Evolutionary conservation across 441 rosid species (phyloP).

Genomic region (Monsonia emarginata): DNA sequence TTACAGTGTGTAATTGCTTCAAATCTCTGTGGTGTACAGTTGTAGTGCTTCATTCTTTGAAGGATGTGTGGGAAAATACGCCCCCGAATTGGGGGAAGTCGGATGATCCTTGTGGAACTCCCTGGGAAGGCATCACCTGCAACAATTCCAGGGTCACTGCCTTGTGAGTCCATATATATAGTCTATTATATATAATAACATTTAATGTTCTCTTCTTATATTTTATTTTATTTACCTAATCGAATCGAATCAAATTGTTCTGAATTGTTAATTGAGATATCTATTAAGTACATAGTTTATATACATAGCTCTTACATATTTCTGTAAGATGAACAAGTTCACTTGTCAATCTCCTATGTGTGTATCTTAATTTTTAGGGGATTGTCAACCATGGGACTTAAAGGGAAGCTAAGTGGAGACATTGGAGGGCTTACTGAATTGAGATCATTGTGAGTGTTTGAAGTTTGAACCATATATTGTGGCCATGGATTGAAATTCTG

Average conservation of each 20-base stretch:
- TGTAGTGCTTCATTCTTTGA: slow-evolving; percentile 62
- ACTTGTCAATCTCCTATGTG: too few relatives aligned
- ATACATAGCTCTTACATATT: too few relatives aligned
- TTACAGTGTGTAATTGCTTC: background rate
- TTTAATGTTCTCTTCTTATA: too few relatives aligned
- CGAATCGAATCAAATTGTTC: too few relatives aligned
- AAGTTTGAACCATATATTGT: too few relatives aligned
- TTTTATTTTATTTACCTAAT: too few relatives aligned
- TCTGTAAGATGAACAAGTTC: too few relatives aligned
- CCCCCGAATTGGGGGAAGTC: slow-evolving; percentile 67
- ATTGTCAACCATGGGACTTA: slow-evolving; percentile 65
- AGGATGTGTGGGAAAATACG: slow-evolving; percentile 54
- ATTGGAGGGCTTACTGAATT: slow-evolving; percentile 69
- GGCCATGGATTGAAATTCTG: too few relatives aligned
- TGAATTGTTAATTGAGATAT: too few relatives aligned
- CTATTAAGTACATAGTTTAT: too few relatives aligned
- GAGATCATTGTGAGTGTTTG: slow-evolving; percentile 60
- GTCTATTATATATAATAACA: too few relatives aligned
- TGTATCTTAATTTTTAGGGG: slow-evolving; percentile 33
- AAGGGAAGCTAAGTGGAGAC: slow-evolving; percentile 71
- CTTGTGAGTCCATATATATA: too few relatives aligned
- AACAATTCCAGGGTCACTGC: slow-evolving; percentile 55
- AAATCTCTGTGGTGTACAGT: slow-evolving; percentile 23
- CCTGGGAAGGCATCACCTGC: slow-evolving; percentile 86
- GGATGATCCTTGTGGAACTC: slow-evolving; percentile 70